Evolutionary conservation across 2,329 filamentous ascomycete species (phyloP), one percentile per base, ranked within the genome.

Genomic region (Talaromyces amestolkiae): DNA sequence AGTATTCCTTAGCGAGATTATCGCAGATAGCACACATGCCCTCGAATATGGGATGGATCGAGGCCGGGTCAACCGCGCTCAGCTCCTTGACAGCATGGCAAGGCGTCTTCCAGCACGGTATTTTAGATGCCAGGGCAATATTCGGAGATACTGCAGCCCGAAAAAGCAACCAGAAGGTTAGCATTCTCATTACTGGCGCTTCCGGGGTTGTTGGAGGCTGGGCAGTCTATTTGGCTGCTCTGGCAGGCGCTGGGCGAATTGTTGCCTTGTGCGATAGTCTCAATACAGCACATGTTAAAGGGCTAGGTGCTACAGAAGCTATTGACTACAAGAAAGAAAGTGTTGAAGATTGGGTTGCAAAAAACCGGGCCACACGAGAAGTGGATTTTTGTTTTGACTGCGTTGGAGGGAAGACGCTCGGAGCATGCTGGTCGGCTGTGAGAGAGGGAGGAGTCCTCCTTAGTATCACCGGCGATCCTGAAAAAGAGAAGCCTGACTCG

Each of bases 11-110:
- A 33, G 61, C 61, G 45, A 41, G 61, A 43, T 35, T 63, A 7
- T 56, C 61, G 11, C 61, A 63, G 15, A 54, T 63, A 39, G 61
- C 61, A 56, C 61, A 63, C 19, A 6, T 56, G 35, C 49, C 61
- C 35, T 10, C 33, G n/a, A 63, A 1, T 63, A 56, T 63, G 35
- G 49, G 61, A 33, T 63, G 61, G 61, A 35, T 54, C 33, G 61
- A 63, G 37, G 61, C 61, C 22, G 61, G 61, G 10, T 41, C 61
- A 56, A 63, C 61, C 22, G 49, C 61, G 17, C 61, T 63, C 49
- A 63, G 61, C 49, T 63, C 61, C 49, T 63, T 63, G 35, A 63
- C 61, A 11, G 61, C 61, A 33, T 63, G 61, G 61, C 61, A 63
- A 33, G 61, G 35, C 43, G 3, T 63, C n/a, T 63, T 63, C 37